Evolutionary conservation across 345 rosid genomes (phyloP).

Genomic region (Combretum micranthum): DNA sequence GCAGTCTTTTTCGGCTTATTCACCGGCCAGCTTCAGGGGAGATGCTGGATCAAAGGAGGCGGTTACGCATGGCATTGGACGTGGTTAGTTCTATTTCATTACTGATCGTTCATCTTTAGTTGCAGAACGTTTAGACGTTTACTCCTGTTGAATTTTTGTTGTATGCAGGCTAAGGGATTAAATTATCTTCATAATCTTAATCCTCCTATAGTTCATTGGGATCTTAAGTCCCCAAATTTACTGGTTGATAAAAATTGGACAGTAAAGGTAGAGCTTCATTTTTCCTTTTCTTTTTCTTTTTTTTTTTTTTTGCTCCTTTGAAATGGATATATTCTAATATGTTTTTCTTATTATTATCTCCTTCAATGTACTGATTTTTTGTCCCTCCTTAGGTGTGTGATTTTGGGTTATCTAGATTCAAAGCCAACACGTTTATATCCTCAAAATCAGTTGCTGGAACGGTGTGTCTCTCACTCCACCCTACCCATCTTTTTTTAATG

Average conservation of each 20-base stretch:
- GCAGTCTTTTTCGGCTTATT: constrained; percentile 85
- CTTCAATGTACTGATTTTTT: neutral
- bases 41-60: constrained; percentile 72
- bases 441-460: constrained; percentile 98
- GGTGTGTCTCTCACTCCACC: constrained; percentile 38
- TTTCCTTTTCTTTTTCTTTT: neutral
- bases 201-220: constrained; percentile 97
- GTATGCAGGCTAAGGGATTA: constrained; percentile 86
- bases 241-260: constrained; percentile 97
- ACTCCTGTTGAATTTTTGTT: constrained; percentile 4
- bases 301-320: neutral
- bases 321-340: neutral
- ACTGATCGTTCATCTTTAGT: neutral
- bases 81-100: constrained; percentile 47
- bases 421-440: constrained; percentile 78
- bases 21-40: constrained; percentile 88
- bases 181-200: constrained; percentile 87
- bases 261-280: constrained; percentile 51
- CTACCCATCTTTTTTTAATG: neutral
- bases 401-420: constrained; percentile 94
- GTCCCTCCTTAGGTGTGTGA: constrained; percentile 64
- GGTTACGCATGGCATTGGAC: constrained; percentile 90
- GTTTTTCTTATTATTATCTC: neutral
- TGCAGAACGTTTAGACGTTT: neutral
- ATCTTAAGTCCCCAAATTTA: constrained; percentile 89